These are phyloP conservation scores for Lycium ferocissimum DNA, from an alignment of 257 asterid species.

Conservation along the genomic window DNA sequence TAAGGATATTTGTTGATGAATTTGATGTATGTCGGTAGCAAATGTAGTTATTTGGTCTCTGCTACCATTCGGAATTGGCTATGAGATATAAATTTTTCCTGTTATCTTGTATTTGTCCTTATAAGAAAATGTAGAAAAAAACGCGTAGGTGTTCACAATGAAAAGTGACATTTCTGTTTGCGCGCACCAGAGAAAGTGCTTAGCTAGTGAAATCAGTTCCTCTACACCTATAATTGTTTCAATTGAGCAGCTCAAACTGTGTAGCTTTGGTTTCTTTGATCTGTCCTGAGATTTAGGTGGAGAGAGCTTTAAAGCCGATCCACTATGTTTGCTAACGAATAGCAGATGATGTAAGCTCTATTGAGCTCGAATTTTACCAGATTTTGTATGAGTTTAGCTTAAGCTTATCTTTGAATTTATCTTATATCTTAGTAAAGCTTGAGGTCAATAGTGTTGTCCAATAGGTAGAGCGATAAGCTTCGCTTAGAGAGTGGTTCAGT, in stretches of 20 bases:
- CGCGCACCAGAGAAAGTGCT: neutral
- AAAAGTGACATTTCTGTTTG: neutral
- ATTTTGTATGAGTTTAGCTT: neutral
- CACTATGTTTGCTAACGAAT: neutral
- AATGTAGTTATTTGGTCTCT: no score
- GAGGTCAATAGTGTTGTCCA: neutral
- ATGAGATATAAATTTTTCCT: neutral
- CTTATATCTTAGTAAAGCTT: slow-evolving; percentile 13
- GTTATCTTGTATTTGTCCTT: neutral
- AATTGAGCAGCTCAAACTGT: neutral
- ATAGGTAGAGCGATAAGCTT: neutral
- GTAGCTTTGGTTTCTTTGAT: neutral
- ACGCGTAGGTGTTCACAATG: neutral
- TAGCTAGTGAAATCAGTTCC: neutral
- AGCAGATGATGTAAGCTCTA: neutral
- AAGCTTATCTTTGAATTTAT: neutral
- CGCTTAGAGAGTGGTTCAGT: neutral
- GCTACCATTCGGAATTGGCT: no score
- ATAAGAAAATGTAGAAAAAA: neutral
- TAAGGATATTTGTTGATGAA: neutral
- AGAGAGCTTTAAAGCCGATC: neutral
- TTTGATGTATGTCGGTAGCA: neutral
- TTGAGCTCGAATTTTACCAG: neutral
- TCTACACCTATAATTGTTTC: neutral
- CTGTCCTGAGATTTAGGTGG: neutral